Evolutionary conservation across 2,329 filamentous ascomycete genomes (phyloP).

Genomic region (Leptographium wingfieldii): DNA sequence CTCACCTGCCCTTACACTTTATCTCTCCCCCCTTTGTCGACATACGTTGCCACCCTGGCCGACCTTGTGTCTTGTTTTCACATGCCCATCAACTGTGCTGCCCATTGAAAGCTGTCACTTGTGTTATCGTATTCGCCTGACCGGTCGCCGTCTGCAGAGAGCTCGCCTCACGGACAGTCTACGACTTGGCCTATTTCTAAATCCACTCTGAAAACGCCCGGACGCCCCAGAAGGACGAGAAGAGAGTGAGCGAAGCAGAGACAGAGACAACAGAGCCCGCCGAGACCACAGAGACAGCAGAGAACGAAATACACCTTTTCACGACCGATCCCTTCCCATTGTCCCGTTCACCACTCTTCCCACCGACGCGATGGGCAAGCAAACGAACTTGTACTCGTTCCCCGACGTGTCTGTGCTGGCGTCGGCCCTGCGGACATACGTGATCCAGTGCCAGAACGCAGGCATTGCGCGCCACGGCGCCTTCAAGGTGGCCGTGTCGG

Average conservation of each 20-base stretch:
- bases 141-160: not conserved
- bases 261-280: not conserved
- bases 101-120: not conserved
- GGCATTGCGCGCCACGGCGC: conserved; percentile 66
- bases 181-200: not conserved
- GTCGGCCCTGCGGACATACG: conserved; percentile 63
- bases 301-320: not conserved
- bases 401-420: conserved; percentile 57
- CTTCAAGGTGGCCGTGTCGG: conserved; percentile 89
- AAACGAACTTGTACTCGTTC: conserved; percentile 71
- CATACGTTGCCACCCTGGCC: not conserved
- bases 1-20: not conserved
- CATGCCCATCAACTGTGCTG: not conserved
- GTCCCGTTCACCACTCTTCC: not conserved
- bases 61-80: not conserved
- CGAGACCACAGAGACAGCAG: not conserved
- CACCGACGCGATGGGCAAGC: conserved; percentile 37
- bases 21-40: not conserved
- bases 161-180: not conserved
- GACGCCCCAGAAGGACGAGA: not conserved
- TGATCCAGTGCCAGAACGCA: conserved; percentile 69
- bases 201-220: not conserved
- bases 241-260: not conserved
- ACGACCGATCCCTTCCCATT: not conserved
- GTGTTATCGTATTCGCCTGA: not conserved